Percentiles rank a stretch among this genome's conserved stretches.
Evolutionary conservation across 2,329 filamentous ascomycete species (phyloP).

Genomic region (Colletotrichum somersetense): DNA sequence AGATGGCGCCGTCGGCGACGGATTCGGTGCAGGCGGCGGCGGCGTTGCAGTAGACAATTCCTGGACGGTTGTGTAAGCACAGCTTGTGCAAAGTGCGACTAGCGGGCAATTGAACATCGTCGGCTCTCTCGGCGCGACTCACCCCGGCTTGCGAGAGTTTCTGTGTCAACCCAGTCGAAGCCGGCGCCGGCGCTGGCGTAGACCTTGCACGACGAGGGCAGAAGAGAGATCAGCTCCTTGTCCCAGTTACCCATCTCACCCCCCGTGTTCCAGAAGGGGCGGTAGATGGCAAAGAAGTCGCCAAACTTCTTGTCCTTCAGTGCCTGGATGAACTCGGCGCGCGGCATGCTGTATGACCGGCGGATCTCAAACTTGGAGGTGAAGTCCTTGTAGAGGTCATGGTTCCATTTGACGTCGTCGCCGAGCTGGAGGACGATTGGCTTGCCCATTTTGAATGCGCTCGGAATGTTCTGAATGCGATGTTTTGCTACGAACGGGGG

Average conservation of each 20-base stretch:
- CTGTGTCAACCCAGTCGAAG: constrained; percentile 40
- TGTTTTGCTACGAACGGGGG: too few relatives aligned
- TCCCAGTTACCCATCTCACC: constrained; percentile 41
- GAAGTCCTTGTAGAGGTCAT: constrained; percentile 40
- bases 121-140: background rate
- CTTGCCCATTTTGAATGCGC: constrained; percentile 30
- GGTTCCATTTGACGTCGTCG: constrained; percentile 41
- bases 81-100: too few relatives aligned
- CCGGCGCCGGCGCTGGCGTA: constrained; percentile 37
- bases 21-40: constrained; percentile 37
- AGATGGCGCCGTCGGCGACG: constrained; percentile 41
- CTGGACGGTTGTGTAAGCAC: background rate
- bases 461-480: background rate
- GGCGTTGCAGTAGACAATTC: constrained; percentile 37
- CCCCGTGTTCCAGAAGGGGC: constrained; percentile 39
- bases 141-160: constrained; percentile 33
- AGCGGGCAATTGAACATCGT: background rate
- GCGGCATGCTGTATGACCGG: constrained; percentile 38
- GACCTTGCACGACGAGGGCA: constrained; percentile 36
- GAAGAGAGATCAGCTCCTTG: constrained; percentile 36
- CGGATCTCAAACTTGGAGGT: constrained; percentile 35
- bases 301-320: constrained; percentile 36
- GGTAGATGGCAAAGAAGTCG: constrained; percentile 40
- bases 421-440: constrained; percentile 40
- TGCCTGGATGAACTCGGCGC: constrained; percentile 38